These are phyloP conservation scores for Sonneratia alba DNA, from an alignment of 345 rosid species.

Conservation along the genomic window DNA sequence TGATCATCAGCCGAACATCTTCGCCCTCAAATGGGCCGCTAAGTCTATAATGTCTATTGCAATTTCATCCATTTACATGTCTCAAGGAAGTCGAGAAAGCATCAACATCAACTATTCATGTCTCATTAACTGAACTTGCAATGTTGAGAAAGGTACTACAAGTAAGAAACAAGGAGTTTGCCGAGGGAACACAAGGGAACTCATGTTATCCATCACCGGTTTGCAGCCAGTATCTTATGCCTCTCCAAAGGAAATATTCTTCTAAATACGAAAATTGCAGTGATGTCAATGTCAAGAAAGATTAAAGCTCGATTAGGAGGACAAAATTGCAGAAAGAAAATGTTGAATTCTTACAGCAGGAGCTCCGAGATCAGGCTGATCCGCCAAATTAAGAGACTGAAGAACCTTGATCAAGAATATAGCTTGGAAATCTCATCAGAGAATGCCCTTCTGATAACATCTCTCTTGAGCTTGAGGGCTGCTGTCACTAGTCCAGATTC, in stretches of 20 bases:
- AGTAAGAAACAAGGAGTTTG: neutral
- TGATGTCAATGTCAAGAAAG: neutral
- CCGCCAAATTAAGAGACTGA: neutral
- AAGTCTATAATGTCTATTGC: too few relatives aligned
- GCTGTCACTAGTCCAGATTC: conserved; percentile 50
- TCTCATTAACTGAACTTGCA: neutral
- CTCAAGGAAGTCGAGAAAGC: neutral
- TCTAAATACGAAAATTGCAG: neutral
- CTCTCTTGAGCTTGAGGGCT: conserved; percentile 4
- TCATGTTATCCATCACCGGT: neutral
- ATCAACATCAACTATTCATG: neutral
- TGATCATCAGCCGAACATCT: too few relatives aligned
- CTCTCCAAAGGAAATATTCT: neutral
- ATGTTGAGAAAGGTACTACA: neutral
- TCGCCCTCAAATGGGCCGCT: too few relatives aligned
- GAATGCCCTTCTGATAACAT: neutral
- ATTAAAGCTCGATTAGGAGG: neutral
- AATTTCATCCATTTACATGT: neutral
- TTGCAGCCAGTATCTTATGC: neutral
- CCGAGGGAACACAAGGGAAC: neutral
- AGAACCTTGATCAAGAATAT: conserved; percentile 29
- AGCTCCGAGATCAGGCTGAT: neutral
- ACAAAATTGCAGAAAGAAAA: neutral
- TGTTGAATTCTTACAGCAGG: neutral
- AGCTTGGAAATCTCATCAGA: conserved; percentile 44